Evolutionary conservation across 176 grass and related monocot species (phyloP).

Genomic region (Tillandsia leiboldiana): DNA sequence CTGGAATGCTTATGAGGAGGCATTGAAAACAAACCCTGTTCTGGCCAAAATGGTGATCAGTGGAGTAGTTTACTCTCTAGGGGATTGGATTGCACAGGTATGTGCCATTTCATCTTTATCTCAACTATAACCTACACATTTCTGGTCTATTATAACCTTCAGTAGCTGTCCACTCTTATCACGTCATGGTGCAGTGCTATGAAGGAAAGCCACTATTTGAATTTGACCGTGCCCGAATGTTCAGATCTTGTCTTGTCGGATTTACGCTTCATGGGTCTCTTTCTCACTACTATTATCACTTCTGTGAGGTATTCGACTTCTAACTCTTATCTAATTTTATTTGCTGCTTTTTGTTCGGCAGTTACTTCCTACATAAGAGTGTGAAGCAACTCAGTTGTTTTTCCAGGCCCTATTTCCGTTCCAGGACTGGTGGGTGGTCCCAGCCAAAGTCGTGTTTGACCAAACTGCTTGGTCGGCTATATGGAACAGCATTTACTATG

Average conservation of each 20-base stretch:
- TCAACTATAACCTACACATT: neutral
- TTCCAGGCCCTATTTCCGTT: constrained; percentile 71
- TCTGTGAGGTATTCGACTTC: constrained; percentile 57
- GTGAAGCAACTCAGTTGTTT: neutral
- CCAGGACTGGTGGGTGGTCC: constrained; percentile 94
- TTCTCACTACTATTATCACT: constrained; percentile 88
- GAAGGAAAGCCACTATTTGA: constrained; percentile 88
- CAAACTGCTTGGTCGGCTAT: constrained; percentile 80
- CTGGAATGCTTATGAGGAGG: constrained; percentile 91
- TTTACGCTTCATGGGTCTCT: constrained; percentile 93
- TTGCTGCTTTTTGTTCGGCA: neutral
- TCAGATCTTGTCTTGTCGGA: constrained; percentile 79
- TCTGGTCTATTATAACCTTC: constrained; percentile 1
- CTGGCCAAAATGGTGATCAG: constrained; percentile 99
- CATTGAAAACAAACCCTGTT: constrained; percentile 80
- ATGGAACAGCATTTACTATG: constrained; percentile 96
- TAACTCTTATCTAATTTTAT: neutral
- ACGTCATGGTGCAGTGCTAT: constrained; percentile 46
- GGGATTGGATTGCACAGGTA: constrained; percentile 98
- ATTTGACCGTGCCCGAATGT: constrained; percentile 78
- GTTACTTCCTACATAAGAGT: neutral
- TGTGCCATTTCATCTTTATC: neutral
- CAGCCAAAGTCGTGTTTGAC: constrained; percentile 82
- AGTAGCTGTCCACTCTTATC: constrained; percentile 5
- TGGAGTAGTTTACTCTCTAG: constrained; percentile 84